Percentiles rank a stretch among this genome's conserved stretches.
Conservation (phyloP, 1,284 basidiomycete species). For the Blastosporella zonata region DNA sequence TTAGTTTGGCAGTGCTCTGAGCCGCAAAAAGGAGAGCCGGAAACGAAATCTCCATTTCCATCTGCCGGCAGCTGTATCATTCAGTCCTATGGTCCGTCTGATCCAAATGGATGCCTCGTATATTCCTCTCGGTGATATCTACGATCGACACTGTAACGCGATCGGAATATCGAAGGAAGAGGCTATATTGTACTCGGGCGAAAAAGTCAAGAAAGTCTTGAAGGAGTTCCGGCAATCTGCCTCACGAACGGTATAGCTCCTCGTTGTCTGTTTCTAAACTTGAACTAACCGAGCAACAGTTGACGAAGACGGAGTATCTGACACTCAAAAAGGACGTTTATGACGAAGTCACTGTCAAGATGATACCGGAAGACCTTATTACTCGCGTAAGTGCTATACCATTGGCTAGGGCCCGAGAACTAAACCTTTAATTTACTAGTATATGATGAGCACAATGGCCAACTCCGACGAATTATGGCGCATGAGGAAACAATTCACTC, state of each 20-base stretch:
- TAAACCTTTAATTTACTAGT: slow-evolving; percentile 47
- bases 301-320: slow-evolving; percentile 67
- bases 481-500: slow-evolving; percentile 95
- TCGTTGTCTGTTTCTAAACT: background rate
- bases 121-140: slow-evolving; percentile 90
- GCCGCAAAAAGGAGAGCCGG: slow-evolving; percentile 88
- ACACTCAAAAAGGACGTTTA: slow-evolving; percentile 85
- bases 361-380: slow-evolving; percentile 88
- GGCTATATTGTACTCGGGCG: slow-evolving; percentile 79
- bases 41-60: slow-evolving; percentile 93
- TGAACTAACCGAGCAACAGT: slow-evolving; percentile 31
- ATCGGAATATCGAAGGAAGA: slow-evolving; percentile 85
- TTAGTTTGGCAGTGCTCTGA: slow-evolving; percentile 59
- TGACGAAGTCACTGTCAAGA: slow-evolving; percentile 88
- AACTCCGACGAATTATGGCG: slow-evolving; percentile 90
- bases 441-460: slow-evolving; percentile 86
- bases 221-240: slow-evolving; percentile 54
- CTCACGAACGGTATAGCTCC: slow-evolving; percentile 44
- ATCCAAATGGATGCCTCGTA: slow-evolving; percentile 93
- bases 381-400: slow-evolving; percentile 58
- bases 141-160: slow-evolving; percentile 85
- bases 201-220: slow-evolving; percentile 75
- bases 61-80: slow-evolving; percentile 84
- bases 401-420: slow-evolving; percentile 4
- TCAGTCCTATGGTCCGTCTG: slow-evolving; percentile 82